A percentile compares a stretch with the other conserved stretches of the same genome.
These are phyloP conservation scores for Limonomyces culmigenus DNA, from an alignment of 1,284 basidiomycete species.

Conservation along the genomic window DNA sequence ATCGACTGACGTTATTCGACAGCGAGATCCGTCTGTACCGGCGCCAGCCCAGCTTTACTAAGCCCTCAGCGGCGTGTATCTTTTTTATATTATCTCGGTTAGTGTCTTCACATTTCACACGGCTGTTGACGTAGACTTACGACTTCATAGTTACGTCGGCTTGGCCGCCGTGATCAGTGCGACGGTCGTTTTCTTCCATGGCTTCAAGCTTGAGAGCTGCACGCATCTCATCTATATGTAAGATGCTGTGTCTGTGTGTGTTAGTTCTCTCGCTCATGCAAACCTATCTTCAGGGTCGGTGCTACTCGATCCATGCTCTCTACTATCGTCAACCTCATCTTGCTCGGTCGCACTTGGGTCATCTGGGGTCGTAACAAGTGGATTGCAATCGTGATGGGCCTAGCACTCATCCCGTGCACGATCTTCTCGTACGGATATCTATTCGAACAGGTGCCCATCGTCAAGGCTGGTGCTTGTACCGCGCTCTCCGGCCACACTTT, in stretches of 20 bases:
- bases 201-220: not conserved
- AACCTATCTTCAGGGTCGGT: not conserved
- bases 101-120: not conserved
- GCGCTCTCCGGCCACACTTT: not conserved
- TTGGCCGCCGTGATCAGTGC: not conserved
- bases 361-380: not conserved
- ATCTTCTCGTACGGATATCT: not conserved
- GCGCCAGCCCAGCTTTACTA: not conserved
- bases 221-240: not conserved
- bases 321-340: not conserved
- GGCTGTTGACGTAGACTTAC: not conserved
- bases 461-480: not conserved
- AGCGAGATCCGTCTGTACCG: not conserved
- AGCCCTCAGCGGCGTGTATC: not conserved
- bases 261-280: too few species aligned
- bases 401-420: not conserved
- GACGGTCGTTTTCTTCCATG: not conserved
- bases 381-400: not conserved
- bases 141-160: not conserved
- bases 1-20: too few species aligned
- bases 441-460: not conserved
- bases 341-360: not conserved
- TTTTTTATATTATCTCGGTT: not conserved
- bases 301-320: not conserved
- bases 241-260: too few species aligned